phyloP scores from a whole-genome alignment of 768 basidiomycete genomes.

The Hygrocybe coccinea region DNA sequence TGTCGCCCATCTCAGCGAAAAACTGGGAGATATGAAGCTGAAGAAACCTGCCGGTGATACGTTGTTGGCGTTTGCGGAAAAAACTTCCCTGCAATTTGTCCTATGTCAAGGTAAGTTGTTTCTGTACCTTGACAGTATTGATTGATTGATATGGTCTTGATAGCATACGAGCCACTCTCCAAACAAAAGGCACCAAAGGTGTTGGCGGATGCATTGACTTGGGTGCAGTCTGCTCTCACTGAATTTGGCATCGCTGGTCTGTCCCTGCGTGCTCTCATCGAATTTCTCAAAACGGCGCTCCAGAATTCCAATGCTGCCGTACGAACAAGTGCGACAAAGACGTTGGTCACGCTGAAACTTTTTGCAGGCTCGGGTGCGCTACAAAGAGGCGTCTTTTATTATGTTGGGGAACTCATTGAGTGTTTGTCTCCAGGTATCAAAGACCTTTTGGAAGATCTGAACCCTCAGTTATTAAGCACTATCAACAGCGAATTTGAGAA shows the following conservation, averaged over 20 bases:
- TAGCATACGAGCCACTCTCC: slow-evolving; percentile 87
- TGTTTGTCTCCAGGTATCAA: slow-evolving; percentile 62
- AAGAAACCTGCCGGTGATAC: slow-evolving; percentile 95
- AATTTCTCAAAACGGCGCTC: slow-evolving; percentile 81
- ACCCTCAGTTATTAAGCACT: slow-evolving; percentile 86
- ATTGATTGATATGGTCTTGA: slow-evolving; percentile 9
- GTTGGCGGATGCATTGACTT: slow-evolving; percentile 81
- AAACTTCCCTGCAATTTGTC: slow-evolving; percentile 90
- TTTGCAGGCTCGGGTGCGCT: slow-evolving; percentile 81
- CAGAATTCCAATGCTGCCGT: slow-evolving; percentile 94
- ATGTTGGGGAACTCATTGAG: background rate
- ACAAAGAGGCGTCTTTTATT: background rate
- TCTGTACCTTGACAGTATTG: too few species aligned
- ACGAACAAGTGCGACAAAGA: slow-evolving; percentile 88
- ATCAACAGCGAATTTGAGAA: slow-evolving; percentile 93
- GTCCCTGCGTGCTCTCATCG: slow-evolving; percentile 77
- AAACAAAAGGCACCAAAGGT: slow-evolving; percentile 99
- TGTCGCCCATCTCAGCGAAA: slow-evolving; percentile 81
- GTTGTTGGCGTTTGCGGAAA: slow-evolving; percentile 79
- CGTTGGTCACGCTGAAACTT: slow-evolving; percentile 83
- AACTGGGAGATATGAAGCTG: slow-evolving; percentile 91
- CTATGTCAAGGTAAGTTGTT: slow-evolving; percentile 72
- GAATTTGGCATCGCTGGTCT: slow-evolving; percentile 93
- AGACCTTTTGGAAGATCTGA: slow-evolving; percentile 89
- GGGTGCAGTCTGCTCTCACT: slow-evolving; percentile 79